Base-by-base conservation (phyloP, 768 basidiomycete species). In the Dictyophora rubrovolvata region DNA sequence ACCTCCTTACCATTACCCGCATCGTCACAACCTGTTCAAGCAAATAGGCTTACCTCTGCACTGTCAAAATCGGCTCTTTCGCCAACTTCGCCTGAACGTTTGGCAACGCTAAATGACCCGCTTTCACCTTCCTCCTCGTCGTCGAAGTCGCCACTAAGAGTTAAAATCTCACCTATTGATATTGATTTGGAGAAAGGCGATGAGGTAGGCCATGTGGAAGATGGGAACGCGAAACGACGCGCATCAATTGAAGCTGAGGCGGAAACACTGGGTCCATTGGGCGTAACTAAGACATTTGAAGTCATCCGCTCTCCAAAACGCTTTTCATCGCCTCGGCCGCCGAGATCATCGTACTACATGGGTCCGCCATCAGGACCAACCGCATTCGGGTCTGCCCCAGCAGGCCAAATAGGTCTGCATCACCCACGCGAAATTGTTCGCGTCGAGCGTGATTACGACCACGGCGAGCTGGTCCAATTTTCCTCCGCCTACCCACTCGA, bases 401-500 rank as follows among this genome's bases (percentile, higher is more conserved):
- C 86, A 6, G 95, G 95, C 1, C 84, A 86, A 54, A 87, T 98
- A 59, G 94, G 93, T 2, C 72, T 86, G 21, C 90, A 96, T 68
- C 85, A 90, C 64, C 94, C 95, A 16, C 83, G 94, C 55, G 95
- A 97, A 73, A 82, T 99, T 60, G 74, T 99, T 54, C 78, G 95
- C 49, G 75, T 99, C 47, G 95, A 98, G 70, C 75, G 96, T 55
- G 96, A 99, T 70, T 99, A 96, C 69, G 81, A 76, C 14, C 85
- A 85, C 0, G 96, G 95, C 1, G 95, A 98, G 68, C 75, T 94
- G 7, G 80, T 85, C 33, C 95, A 97, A 72, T 96, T 99, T 70
- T 79, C 89, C 35, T 80, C 91, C 0, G 82, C 86, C 63, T 99
- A 87, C 71, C 93, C 92, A 1, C 73, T 94, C 47, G 96, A 99